Percentiles rank a stretch among this genome's conserved stretches.
These are phyloP conservation scores for Asclepias syriaca DNA, from an alignment of 257 asterid species.

Conservation along the genomic window DNA sequence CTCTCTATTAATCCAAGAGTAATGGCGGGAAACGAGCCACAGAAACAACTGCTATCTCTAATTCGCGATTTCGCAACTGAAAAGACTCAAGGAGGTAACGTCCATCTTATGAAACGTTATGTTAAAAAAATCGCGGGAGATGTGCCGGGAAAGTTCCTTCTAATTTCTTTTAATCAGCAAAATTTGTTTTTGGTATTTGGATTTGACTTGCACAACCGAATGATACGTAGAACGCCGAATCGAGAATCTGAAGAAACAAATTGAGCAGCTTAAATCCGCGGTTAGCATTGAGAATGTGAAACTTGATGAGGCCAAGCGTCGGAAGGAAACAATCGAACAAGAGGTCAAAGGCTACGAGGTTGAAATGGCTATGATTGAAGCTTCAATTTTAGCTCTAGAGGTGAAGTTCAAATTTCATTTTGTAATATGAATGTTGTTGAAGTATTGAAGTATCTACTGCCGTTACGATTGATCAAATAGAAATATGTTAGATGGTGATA, in stretches of 20 bases:
- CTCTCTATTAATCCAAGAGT: not conserved
- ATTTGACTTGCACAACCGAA: not conserved
- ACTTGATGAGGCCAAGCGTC: constrained; percentile 56
- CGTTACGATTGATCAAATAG: not conserved
- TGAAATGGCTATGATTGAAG: constrained; percentile 52
- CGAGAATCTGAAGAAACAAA: constrained; percentile 49
- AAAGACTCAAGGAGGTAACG: constrained; percentile 72
- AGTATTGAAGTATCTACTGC: not conserved
- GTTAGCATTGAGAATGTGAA: constrained; percentile 38
- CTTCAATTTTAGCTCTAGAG: constrained; percentile 60
- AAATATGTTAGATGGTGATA: not conserved
- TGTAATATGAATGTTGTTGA: too few species aligned
- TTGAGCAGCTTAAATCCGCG: constrained; percentile 53
- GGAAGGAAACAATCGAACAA: constrained; percentile 60
- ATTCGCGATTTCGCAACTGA: constrained; percentile 66
- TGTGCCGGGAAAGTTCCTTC: not conserved
- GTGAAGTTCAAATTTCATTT: constrained; percentile 24
- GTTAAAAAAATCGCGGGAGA: not conserved
- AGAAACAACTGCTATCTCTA: constrained; percentile 49
- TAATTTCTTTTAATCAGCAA: not conserved
- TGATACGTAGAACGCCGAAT: constrained; percentile 50
- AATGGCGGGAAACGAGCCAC: constrained; percentile 88
- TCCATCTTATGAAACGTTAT: not conserved
- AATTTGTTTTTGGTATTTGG: not conserved
- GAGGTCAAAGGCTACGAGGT: constrained; percentile 71